These are phyloP conservation scores for Poa annua DNA, from an alignment of 176 grass and related monocot genomes.

Conservation along the genomic window DNA sequence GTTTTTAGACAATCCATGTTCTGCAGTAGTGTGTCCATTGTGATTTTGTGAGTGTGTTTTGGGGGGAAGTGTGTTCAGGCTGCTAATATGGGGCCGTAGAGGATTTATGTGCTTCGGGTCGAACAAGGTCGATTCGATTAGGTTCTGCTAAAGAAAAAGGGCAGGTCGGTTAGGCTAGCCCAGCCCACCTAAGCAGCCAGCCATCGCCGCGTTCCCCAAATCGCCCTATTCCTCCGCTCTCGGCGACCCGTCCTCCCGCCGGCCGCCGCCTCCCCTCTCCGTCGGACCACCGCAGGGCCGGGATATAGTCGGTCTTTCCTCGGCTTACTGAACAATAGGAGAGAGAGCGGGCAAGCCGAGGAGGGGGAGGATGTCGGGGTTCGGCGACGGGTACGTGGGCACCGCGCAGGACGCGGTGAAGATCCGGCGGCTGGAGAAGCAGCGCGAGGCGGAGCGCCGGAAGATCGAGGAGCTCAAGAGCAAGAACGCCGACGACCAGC, in stretches of 20 bases:
- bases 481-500: constrained; percentile 77
- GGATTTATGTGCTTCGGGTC: too few relatives aligned
- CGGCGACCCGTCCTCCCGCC: not conserved
- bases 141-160: too few relatives aligned
- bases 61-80: too few relatives aligned
- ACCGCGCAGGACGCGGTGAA: constrained; percentile 90
- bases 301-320: not conserved
- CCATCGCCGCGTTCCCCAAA: not conserved
- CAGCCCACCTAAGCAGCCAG: not conserved
- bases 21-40: too few relatives aligned
- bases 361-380: constrained; percentile 66
- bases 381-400: constrained; percentile 95
- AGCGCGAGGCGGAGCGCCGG: constrained; percentile 91
- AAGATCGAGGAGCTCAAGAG: constrained; percentile 95
- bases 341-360: not conserved
- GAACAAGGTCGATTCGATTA: too few relatives aligned
- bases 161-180: not conserved
- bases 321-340: not conserved
- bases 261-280: constrained; percentile 5
- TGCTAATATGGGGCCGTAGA: too few relatives aligned
- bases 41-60: too few relatives aligned
- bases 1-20: too few relatives aligned
- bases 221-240: constrained; percentile 25
- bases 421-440: constrained; percentile 99
- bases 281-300: not conserved